phyloP scores from a whole-genome alignment of 2,329 filamentous ascomycete genomes.

The Periconia macrospinosa region DNA sequence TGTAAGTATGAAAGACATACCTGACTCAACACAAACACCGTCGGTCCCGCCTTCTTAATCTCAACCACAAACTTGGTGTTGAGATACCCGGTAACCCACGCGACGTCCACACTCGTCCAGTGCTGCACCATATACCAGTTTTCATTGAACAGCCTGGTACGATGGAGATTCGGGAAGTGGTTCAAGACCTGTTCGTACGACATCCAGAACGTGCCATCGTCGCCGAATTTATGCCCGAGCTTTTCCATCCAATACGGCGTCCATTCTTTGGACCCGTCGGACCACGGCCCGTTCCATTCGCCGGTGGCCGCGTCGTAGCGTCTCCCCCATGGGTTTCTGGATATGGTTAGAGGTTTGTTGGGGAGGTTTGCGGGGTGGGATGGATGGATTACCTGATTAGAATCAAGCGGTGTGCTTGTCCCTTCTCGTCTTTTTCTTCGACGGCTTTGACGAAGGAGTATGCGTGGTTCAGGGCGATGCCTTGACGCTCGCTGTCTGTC shows the following conservation, averaged over 20 bases:
- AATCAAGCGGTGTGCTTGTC: conserved; percentile 55
- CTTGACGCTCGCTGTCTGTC: conserved; percentile 57
- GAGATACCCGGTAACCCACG: conserved; percentile 63
- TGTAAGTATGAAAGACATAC: conserved; percentile 55
- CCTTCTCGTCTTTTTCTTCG: conserved; percentile 52
- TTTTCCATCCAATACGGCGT: conserved; percentile 75
- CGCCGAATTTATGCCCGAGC: conserved; percentile 71
- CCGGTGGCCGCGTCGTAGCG: conserved; percentile 41
- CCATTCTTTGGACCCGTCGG: conserved; percentile 82
- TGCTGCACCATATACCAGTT: conserved; percentile 63
- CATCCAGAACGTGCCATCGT: conserved; percentile 70
- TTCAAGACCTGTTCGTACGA: conserved; percentile 60
- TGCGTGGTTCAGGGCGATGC: conserved; percentile 50
- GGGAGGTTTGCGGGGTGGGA: conserved; percentile 7
- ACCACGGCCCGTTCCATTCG: conserved; percentile 81
- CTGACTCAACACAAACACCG: conserved; percentile 62
- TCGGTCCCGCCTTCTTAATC: conserved; percentile 53
- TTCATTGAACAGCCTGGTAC: conserved; percentile 60
- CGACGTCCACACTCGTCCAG: conserved; percentile 61
- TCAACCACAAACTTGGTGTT: conserved; percentile 62
- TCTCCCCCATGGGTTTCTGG: conserved; percentile 77
- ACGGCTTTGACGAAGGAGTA: conserved; percentile 61
- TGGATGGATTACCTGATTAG: conserved; percentile 55
- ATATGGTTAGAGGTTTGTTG: background rate
- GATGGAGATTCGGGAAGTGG: conserved; percentile 60